These are phyloP conservation scores for Lyophyllum decastes DNA, from an alignment of 768 basidiomycete species.

Conservation along the genomic window DNA sequence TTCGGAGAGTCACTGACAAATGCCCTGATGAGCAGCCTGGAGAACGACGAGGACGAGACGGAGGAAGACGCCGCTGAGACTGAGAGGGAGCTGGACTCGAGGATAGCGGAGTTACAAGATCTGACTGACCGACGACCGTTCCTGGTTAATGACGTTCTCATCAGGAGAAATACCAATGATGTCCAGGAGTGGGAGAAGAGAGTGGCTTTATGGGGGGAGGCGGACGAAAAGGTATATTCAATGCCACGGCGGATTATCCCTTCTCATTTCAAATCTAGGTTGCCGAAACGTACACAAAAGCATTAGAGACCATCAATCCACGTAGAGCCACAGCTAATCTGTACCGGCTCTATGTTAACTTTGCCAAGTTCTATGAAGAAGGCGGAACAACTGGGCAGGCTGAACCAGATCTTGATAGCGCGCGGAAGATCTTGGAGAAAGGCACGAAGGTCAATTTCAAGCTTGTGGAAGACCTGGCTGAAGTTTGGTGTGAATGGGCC, in stretches of 20 bases:
- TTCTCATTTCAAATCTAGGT: conserved; percentile 49
- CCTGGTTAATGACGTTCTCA: conserved; percentile 91
- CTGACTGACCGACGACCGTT: conserved; percentile 95
- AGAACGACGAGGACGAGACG: conserved; percentile 68
- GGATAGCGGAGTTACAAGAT: conserved; percentile 92
- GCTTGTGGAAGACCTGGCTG: conserved; percentile 95
- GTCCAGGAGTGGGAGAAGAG: conserved; percentile 99
- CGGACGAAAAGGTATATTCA: conserved; percentile 83
- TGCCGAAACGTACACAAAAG: conserved; percentile 89
- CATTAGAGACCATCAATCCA: conserved; percentile 85
- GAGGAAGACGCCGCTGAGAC: conserved; percentile 73
- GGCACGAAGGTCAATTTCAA: conserved; percentile 91
- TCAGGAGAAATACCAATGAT: conserved; percentile 94
- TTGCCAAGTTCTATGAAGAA: conserved; percentile 97
- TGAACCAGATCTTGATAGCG: conserved; percentile 80
- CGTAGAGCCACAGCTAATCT: conserved; percentile 89
- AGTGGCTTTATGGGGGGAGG: conserved; percentile 87
- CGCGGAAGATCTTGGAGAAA: conserved; percentile 92
- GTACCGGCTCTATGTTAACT: conserved; percentile 89
- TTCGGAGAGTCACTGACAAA: conserved; percentile 90
- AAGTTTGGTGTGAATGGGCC: conserved; percentile 99
- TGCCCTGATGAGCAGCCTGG: conserved; percentile 85
- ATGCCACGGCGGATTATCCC: background rate
- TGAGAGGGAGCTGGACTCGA: conserved; percentile 80
- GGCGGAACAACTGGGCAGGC: conserved; percentile 82